A percentile compares a stretch with the other conserved stretches of the same genome.
These are phyloP conservation scores for Saururus chinensis DNA, from an alignment of 164 flowering plant species.

Conservation along the genomic window DNA sequence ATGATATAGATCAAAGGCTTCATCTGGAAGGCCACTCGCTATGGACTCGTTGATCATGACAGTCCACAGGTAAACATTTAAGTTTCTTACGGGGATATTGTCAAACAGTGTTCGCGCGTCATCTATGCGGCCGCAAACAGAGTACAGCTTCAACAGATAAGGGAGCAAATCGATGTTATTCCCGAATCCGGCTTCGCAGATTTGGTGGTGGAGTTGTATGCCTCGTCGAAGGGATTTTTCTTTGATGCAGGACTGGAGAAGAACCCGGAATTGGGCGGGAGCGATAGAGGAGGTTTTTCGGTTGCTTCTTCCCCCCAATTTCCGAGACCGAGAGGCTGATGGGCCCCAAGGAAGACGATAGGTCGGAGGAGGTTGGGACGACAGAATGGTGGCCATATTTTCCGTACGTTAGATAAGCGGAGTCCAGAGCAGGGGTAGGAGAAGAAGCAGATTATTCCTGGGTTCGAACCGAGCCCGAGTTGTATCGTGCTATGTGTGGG, in stretches of 20 bases:
- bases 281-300: neutral
- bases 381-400: too few species aligned
- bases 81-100: neutral
- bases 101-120: slow-evolving; percentile 1
- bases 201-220: neutral
- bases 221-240: neutral
- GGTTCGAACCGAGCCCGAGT: too few species aligned
- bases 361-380: too few species aligned
- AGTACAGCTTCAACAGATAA: neutral
- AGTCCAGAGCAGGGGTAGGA: too few species aligned
- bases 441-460: too few species aligned
- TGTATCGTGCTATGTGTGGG: too few species aligned
- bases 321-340: too few species aligned
- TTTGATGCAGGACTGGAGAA: neutral
- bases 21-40: neutral
- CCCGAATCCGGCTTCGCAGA: neutral
- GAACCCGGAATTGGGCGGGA: neutral
- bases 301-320: neutral
- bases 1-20: neutral
- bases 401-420: too few species aligned
- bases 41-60: neutral
- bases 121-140: neutral
- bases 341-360: too few species aligned
- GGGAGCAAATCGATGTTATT: slow-evolving; percentile 1
- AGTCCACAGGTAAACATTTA: neutral